phyloP scores from a whole-genome alignment of 805 yeast species.

The Cyberlindnera meyerae region DNA sequence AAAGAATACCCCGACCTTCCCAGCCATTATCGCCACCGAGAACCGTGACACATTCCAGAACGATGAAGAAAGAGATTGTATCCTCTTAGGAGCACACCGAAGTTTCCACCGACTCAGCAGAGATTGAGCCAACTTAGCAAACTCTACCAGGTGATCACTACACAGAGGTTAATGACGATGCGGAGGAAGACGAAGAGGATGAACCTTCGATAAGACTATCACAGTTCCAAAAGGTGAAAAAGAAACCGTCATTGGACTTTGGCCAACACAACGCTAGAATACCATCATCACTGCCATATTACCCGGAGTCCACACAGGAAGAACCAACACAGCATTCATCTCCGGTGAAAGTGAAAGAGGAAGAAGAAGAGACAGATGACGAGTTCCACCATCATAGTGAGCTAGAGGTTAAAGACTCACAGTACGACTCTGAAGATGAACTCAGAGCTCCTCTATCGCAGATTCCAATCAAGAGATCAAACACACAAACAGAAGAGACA shows the following conservation, averaged over 20 bases:
- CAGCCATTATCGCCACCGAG: no score
- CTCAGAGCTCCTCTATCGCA: conserved; percentile 7
- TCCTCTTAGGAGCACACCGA: no score
- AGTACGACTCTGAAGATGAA: conserved; percentile 9
- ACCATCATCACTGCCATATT: conserved; percentile 13
- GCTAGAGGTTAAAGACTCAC: conserved; percentile 14
- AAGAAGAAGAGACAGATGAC: conserved; percentile 5
- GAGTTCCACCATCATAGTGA: conserved; percentile 1
- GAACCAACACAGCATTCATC: conserved; percentile 3
- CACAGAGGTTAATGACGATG: no score
- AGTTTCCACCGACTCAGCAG: no score
- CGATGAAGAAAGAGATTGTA: no score
- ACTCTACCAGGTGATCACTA: no score
- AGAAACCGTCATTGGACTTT: conserved; percentile 14
- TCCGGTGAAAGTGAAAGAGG: conserved; percentile 10
- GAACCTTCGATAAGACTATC: neutral
- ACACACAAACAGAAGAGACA: conserved; percentile 3
- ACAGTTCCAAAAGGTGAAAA: neutral
- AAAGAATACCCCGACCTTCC: neutral
- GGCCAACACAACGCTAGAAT: conserved; percentile 9
- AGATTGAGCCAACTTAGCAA: no score
- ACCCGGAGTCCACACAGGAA: neutral
- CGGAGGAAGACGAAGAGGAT: no score
- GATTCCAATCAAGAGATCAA: conserved; percentile 13
- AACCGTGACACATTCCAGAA: no score